Conservation (phyloP, 768 basidiomycete genomes). For the Hericium erinaceus region DNA sequence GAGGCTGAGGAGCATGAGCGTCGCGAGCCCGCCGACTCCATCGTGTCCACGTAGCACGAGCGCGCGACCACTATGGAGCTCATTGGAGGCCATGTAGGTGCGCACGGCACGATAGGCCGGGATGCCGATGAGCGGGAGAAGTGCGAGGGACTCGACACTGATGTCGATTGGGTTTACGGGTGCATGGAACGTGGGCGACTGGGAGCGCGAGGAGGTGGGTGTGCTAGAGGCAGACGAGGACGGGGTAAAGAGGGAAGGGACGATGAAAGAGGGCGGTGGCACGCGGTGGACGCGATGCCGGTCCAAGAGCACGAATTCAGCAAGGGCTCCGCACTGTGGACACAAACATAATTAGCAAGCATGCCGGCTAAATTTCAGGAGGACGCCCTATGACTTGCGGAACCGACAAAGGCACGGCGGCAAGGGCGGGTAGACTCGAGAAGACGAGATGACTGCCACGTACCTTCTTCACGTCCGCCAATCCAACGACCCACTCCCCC, state of each 20-base stretch:
- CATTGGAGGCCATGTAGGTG: conserved; percentile 26
- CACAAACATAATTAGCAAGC: conserved; percentile 6
- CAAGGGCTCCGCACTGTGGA: conserved; percentile 67
- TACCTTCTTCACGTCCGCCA: conserved; percentile 76
- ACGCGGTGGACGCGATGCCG: conserved; percentile 67
- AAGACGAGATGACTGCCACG: conserved; percentile 1
- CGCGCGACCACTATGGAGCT: conserved; percentile 20
- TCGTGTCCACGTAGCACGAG: conserved; percentile 70
- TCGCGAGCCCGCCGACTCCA: conserved; percentile 65
- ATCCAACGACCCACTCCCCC: conserved; percentile 83
- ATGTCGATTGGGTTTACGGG: background rate
- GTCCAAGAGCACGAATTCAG: conserved; percentile 84
- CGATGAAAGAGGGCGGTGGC: conserved; percentile 38
- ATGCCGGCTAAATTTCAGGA: conserved; percentile 4
- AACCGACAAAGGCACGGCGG: background rate
- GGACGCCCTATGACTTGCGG: too few relatives aligned
- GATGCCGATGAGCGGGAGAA: conserved; percentile 71
- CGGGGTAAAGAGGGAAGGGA: conserved; percentile 21
- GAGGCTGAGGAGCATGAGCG: conserved; percentile 61
- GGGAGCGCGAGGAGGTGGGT: conserved; percentile 1
- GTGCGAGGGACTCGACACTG: conserved; percentile 38
- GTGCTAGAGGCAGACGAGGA: conserved; percentile 16
- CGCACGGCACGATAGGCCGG: conserved; percentile 78
- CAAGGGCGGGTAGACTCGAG: conserved; percentile 4
- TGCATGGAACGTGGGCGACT: background rate